Evolutionary conservation across 2,329 filamentous ascomycete species (phyloP), one percentile per base, ranked within the genome.

Genomic region (Hypoxylon sp.): DNA sequence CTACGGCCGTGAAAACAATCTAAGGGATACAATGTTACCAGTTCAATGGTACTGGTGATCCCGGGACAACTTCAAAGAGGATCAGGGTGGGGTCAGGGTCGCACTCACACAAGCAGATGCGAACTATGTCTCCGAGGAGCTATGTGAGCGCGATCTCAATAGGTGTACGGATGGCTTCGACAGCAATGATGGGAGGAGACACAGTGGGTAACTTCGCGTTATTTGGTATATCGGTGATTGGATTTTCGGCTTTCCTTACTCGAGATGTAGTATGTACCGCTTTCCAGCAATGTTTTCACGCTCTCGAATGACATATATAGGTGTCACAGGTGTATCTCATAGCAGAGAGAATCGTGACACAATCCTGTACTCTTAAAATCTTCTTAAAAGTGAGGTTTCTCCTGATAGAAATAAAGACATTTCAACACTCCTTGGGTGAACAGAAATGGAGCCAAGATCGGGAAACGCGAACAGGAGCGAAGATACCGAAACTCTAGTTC

Each of bases 1-100:
- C 27, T 66, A 69, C 59, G 63, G 63, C 55, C 55, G 64, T 63
- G 54, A 53, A 53, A 53, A 33, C 27, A 35, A 27, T 54, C 56
- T n/a, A 53, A 57, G 66, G 59, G 27, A 50, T 55, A 61, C 55
- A 48, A 61, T 66, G 59, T 58, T 61, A 69, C 67, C 59, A 57
- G 14, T 17, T 40, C 17, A 35, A 42, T 64, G 63, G 55, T 37
- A 63, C 66, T 57, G 27, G 54, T 62, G 55, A 66, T 55, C 56
- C 51, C 25, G 53, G 50, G 42, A 57, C 35, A 51, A 60, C 57
- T 66, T 59, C 40, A 63, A 60, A 58, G 37, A 51, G 51, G 35
- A 50, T 64, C 35, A 17, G 42, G 37, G 64, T 58, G 67, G 64
- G 63, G 67, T 37, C 33, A 22, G 31, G 31, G 67, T 67, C 56